These are phyloP conservation scores for Hypoxylon perforatum DNA, from an alignment of 495 filamentous ascomycete genomes.

Conservation along the genomic window DNA sequence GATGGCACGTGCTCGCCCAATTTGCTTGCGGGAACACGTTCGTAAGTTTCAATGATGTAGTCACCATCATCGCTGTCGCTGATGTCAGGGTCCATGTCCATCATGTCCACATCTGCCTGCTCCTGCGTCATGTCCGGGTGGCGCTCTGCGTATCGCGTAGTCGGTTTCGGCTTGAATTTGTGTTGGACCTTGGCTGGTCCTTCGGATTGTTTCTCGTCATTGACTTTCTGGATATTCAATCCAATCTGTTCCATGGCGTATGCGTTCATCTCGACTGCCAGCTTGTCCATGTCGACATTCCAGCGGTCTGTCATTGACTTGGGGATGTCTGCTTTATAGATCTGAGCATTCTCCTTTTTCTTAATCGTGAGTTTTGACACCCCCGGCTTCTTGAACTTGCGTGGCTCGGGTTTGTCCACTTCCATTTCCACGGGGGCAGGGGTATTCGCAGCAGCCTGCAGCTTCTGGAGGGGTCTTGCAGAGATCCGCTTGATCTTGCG, in stretches of 20 bases:
- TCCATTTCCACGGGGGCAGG: conserved; percentile 27
- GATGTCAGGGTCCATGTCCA: conserved; percentile 44
- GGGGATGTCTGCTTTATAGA: conserved; percentile 51
- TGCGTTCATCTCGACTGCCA: conserved; percentile 61
- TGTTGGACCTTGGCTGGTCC: conserved; percentile 21
- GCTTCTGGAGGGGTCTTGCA: conserved; percentile 31
- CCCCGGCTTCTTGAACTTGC: conserved; percentile 46
- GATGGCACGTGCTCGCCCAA: conserved; percentile 52
- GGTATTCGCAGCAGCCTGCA: conserved; percentile 26
- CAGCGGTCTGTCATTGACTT: conserved; percentile 54
- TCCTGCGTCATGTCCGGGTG: conserved; percentile 52
- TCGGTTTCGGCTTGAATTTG: conserved; percentile 60
- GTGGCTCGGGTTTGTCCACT: conserved; percentile 32
- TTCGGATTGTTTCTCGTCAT: conserved; percentile 45
- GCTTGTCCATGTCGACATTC: conserved; percentile 54
- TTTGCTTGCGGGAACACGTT: conserved; percentile 60
- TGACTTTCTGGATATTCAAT: conserved; percentile 51
- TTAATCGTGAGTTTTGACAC: conserved; percentile 29
- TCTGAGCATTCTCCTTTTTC: conserved; percentile 22
- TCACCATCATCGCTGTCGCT: conserved; percentile 59
- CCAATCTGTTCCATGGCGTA: conserved; percentile 62
- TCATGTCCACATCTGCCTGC: conserved; percentile 38
- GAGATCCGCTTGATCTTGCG: conserved; percentile 51
- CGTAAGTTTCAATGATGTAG: conserved; percentile 65
- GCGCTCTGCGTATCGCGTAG: conserved; percentile 59